phyloP scores from a whole-genome alignment of 2,329 filamentous ascomycete species.

The Fusarium liriodendri region DNA sequence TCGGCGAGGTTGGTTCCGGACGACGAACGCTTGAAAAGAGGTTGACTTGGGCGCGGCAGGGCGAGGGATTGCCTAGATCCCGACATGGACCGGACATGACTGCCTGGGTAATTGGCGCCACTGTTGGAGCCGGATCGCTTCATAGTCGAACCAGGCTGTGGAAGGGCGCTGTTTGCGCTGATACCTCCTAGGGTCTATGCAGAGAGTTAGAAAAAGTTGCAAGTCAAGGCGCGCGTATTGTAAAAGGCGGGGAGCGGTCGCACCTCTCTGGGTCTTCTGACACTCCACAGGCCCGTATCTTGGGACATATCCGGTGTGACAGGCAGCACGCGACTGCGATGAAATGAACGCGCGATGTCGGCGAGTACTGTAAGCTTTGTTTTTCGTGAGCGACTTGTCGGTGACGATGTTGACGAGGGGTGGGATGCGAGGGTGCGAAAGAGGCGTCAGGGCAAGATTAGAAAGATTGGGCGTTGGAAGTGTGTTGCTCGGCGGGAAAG shows the following conservation, averaged over 20 bases:
- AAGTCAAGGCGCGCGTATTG: constrained; percentile 22
- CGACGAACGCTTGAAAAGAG: constrained; percentile 86
- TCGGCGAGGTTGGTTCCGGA: constrained; percentile 85
- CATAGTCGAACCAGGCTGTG: constrained; percentile 91
- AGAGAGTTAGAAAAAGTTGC: constrained; percentile 29
- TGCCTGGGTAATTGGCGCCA: constrained; percentile 70
- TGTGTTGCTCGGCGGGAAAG: constrained; percentile 55
- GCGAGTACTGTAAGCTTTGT: not conserved
- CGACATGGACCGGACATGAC: constrained; percentile 85
- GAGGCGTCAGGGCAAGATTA: constrained; percentile 27
- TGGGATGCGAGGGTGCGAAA: constrained; percentile 33
- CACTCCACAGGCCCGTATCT: constrained; percentile 88
- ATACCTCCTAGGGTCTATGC: constrained; percentile 85
- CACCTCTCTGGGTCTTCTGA: constrained; percentile 91
- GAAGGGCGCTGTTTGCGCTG: constrained; percentile 85
- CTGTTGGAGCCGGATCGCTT: constrained; percentile 89
- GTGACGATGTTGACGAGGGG: constrained; percentile 31
- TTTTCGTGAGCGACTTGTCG: constrained; percentile 5
- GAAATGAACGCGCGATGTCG: constrained; percentile 20
- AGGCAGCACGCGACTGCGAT: constrained; percentile 30
- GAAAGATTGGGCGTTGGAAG: constrained; percentile 30
- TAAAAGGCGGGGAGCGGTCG: constrained; percentile 17
- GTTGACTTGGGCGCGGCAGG: constrained; percentile 84
- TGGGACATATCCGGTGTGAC: constrained; percentile 74
- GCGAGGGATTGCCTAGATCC: constrained; percentile 88